These are phyloP conservation scores for Penicillium bialowiezense DNA, from an alignment of 495 filamentous ascomycete genomes.

Conservation along the genomic window DNA sequence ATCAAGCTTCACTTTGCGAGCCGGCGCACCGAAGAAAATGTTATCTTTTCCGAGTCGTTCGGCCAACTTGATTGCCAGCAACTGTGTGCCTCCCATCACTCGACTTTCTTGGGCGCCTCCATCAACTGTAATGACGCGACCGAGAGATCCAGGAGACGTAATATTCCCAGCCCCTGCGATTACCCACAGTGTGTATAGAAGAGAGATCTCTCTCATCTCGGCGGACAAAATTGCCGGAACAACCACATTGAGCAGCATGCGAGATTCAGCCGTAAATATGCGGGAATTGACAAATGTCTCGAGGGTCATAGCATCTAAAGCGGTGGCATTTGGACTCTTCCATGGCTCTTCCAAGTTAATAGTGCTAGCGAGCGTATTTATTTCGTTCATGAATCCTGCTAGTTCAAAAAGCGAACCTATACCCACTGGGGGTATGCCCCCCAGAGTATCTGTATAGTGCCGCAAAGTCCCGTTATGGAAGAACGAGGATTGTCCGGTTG, in stretches of 20 bases:
- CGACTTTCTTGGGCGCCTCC: conserved; percentile 20
- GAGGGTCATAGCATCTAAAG: conserved; percentile 11
- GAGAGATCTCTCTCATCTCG: conserved; percentile 13
- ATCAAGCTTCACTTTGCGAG: conserved; percentile 5
- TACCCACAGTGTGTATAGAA: conserved; percentile 18
- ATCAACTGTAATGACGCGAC: conserved; percentile 9
- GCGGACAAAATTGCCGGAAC: conserved; percentile 10
- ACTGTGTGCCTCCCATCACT: conserved; percentile 14
- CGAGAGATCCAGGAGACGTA: conserved; percentile 11
- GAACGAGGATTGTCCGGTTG: conserved; percentile 4
- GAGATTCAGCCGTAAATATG: conserved; percentile 2
- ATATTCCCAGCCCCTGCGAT: conserved; percentile 21
- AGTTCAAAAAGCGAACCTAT: conserved; percentile 7
- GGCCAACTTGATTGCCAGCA: conserved; percentile 14
- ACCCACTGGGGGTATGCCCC: conserved; percentile 3
- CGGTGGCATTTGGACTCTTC: conserved; percentile 10
- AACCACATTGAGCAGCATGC: conserved; percentile 1
- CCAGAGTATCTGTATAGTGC: conserved; percentile 1
- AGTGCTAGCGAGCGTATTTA: conserved; percentile 7
- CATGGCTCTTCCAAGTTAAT: conserved; percentile 12
- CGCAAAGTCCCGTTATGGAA: conserved; percentile 7
- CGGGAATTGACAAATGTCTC: conserved; percentile 1
- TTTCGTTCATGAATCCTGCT: neutral
- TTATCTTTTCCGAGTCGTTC: conserved; percentile 8
- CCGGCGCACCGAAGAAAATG: conserved; percentile 7